Conservation (phyloP, 257 asterid genomes). For the Solanum appendiculatum region DNA sequence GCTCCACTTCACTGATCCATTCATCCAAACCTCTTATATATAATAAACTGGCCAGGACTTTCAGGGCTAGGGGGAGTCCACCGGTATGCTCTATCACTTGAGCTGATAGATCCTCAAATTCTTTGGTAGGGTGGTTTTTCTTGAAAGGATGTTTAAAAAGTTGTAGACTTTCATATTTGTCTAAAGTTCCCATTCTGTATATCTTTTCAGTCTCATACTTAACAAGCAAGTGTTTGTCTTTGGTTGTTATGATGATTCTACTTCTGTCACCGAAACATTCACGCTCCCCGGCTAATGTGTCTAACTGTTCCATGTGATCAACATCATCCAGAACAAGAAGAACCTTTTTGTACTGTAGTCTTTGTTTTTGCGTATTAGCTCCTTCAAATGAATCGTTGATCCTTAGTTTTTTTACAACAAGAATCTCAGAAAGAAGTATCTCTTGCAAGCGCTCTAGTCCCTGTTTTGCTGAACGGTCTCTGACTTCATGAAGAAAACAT, state of each 20-base stretch:
- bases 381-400: too few relatives aligned
- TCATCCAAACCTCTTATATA: not conserved
- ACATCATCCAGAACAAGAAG: not conserved
- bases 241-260: slow-evolving; percentile 7
- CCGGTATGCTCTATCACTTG: not conserved
- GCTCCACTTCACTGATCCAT: not conserved
- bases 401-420: too few relatives aligned
- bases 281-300: not conserved
- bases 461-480: too few relatives aligned
- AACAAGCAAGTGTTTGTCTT: not conserved
- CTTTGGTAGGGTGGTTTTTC: too few relatives aligned
- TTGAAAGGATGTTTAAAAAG: too few relatives aligned
- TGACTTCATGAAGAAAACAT: too few relatives aligned
- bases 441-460: too few relatives aligned
- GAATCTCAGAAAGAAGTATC: too few relatives aligned
- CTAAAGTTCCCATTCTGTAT: not conserved
- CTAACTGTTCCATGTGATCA: not conserved
- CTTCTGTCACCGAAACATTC: slow-evolving; percentile 2
- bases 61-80: slow-evolving; percentile 5
- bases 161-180: too few relatives aligned
- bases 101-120: too few relatives aligned
- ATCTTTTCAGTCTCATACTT: not conserved
- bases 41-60: not conserved
- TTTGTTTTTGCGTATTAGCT: too few relatives aligned
- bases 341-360: too few relatives aligned